These are phyloP conservation scores for Trichomonascaceae sp. DNA, from an alignment of 1,139 yeast genomes.

Conservation along the genomic window DNA sequence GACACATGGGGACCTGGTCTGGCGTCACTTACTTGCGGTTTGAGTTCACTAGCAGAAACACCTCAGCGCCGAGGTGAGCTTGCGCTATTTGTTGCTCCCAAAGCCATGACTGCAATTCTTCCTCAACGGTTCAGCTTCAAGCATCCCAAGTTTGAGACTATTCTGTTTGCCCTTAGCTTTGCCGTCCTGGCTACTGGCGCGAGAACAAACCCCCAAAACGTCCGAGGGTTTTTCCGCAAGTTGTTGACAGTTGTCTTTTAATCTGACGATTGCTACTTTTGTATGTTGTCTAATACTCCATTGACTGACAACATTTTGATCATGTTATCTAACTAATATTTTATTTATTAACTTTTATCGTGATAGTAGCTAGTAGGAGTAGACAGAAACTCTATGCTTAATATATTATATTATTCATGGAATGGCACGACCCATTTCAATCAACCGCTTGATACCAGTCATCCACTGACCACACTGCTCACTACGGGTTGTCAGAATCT, in stretches of 20 bases:
- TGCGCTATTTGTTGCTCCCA: slow-evolving; percentile 31
- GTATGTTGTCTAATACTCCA: no score
- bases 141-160: slow-evolving; percentile 19
- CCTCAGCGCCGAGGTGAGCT: slow-evolving; percentile 30
- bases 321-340: background rate
- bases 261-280: no score
- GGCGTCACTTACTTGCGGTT: slow-evolving; percentile 28
- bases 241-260: slow-evolving; percentile 13
- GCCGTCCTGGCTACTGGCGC: slow-evolving; percentile 19
- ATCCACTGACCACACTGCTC: slow-evolving; percentile 88
- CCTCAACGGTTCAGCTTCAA: slow-evolving; percentile 16
- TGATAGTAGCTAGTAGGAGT: background rate
- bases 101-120: slow-evolving; percentile 27
- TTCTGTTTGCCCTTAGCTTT: slow-evolving; percentile 26
- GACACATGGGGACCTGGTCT: slow-evolving; percentile 26
- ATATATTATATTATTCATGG: slow-evolving; percentile 4
- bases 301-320: no score
- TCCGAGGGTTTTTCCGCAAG: slow-evolving; percentile 13
- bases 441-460: slow-evolving; percentile 79
- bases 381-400: background rate
- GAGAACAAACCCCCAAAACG: slow-evolving; percentile 6
- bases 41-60: slow-evolving; percentile 28
- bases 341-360: background rate
- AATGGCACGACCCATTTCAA: slow-evolving; percentile 45
- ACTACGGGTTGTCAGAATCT: slow-evolving; percentile 52